A percentile compares a stretch with the other conserved stretches of the same genome.
Conservation (phyloP, 2,329 filamentous ascomycete genomes). For the Trichoderma sp. region DNA sequence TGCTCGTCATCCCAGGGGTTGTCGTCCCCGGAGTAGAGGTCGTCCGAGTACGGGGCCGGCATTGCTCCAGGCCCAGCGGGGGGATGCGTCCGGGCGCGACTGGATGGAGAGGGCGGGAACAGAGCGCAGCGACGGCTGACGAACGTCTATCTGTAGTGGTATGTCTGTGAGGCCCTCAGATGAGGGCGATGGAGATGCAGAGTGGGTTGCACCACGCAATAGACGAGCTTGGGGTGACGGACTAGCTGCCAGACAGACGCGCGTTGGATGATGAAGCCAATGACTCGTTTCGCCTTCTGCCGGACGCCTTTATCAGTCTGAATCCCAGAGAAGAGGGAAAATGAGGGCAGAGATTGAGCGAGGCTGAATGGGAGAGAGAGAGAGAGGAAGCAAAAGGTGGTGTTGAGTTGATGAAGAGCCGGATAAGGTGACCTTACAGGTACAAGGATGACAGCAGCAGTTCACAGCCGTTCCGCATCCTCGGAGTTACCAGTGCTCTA, state of each 20-base stretch:
- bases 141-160: background rate
- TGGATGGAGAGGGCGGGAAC: background rate
- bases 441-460: background rate
- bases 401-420: constrained; percentile 1
- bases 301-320: background rate
- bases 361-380: background rate
- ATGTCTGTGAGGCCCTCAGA: background rate
- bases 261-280: background rate
- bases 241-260: background rate
- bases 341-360: background rate
- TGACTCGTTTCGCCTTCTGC: background rate
- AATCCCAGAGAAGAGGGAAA: background rate
- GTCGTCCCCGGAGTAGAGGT: constrained; percentile 46
- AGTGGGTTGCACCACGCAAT: constrained; percentile 13
- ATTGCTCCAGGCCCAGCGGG: constrained; percentile 38
- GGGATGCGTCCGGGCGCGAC: background rate
- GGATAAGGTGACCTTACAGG: background rate
- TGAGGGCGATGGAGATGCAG: constrained; percentile 2
- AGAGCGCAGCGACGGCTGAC: constrained; percentile 1
- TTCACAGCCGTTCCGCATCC: background rate
- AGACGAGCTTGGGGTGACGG: background rate
- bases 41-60: constrained; percentile 52
- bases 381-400: constrained; percentile 6
- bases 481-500: background rate
- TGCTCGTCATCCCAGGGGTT: constrained; percentile 43